Evolutionary conservation across 75 land plant genomes (phyloP).

Genomic region (Cryptomeria japonica): DNA sequence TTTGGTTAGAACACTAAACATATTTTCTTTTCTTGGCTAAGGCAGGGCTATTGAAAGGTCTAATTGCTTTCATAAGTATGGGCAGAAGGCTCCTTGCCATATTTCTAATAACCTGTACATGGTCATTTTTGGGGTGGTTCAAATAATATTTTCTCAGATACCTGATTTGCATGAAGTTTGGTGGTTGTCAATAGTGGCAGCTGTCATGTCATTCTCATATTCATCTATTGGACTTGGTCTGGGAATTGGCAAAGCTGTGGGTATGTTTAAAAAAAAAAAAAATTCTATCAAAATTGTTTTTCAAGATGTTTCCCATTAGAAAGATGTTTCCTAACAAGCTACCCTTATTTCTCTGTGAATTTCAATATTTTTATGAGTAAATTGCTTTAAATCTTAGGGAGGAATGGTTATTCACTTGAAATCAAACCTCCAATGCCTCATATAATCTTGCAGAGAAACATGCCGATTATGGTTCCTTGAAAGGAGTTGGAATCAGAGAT

Average conservation of each 20-base stretch:
- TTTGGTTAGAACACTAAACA: not conserved
- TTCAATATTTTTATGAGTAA: not conserved
- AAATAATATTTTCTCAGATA: slow-evolving; percentile 64
- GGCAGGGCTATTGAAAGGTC: slow-evolving; percentile 64
- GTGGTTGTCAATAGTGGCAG: slow-evolving; percentile 76
- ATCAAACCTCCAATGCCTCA: not conserved
- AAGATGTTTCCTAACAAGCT: not conserved
- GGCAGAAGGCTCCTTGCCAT: slow-evolving; percentile 43
- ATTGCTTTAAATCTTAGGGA: not conserved
- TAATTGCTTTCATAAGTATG: slow-evolving; percentile 62
- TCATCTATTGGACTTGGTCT: slow-evolving; percentile 71
- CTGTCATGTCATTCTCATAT: slow-evolving; percentile 78
- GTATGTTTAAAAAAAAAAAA: not conserved
- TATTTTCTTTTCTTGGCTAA: not conserved
- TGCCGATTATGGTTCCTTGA: not conserved
- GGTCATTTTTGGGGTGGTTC: slow-evolving; percentile 49
- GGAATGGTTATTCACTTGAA: not conserved
- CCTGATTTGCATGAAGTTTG: slow-evolving; percentile 67
- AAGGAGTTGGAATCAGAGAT: not conserved
- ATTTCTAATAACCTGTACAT: slow-evolving; percentile 46
- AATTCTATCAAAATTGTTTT: not conserved
- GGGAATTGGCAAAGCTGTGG: slow-evolving; percentile 52
- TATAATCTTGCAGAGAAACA: slow-evolving; percentile 9
- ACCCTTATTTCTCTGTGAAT: not conserved
- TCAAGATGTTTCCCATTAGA: not conserved